phyloP scores from a whole-genome alignment of 2,329 filamentous ascomycete genomes.

The Pleomassaria siparia region DNA sequence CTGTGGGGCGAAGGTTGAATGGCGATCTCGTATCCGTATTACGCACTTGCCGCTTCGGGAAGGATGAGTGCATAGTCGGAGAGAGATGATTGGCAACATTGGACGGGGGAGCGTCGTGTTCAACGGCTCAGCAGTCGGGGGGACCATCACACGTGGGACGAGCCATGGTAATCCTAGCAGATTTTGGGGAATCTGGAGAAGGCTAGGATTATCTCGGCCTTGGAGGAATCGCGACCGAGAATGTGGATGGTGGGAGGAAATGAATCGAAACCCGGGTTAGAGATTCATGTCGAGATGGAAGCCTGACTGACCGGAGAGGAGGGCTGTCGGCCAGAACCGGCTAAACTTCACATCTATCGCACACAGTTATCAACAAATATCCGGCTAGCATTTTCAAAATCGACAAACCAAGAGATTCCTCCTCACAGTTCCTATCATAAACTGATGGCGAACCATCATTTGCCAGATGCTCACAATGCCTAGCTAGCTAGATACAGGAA shows the following conservation, averaged over 20 bases:
- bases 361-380: no score
- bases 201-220: background rate
- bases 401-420: no score
- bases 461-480: no score
- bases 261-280: background rate
- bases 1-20: background rate
- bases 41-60: background rate
- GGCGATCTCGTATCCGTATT: background rate
- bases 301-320: background rate
- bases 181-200: background rate
- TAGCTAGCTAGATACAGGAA: no score
- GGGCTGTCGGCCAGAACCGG: no score
- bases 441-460: no score
- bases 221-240: background rate
- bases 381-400: no score
- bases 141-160: background rate
- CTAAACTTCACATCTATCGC: no score
- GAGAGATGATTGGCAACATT: background rate
- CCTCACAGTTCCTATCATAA: no score
- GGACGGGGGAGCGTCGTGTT: background rate
- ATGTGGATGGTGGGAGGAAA: background rate
- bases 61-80: background rate
- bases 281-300: background rate
- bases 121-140: background rate
- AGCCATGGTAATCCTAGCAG: background rate